Evolutionary conservation across 2,329 filamentous ascomycete genomes (phyloP), one percentile per base, ranked within the genome.

Genomic region (Dissoconium aciculare): DNA sequence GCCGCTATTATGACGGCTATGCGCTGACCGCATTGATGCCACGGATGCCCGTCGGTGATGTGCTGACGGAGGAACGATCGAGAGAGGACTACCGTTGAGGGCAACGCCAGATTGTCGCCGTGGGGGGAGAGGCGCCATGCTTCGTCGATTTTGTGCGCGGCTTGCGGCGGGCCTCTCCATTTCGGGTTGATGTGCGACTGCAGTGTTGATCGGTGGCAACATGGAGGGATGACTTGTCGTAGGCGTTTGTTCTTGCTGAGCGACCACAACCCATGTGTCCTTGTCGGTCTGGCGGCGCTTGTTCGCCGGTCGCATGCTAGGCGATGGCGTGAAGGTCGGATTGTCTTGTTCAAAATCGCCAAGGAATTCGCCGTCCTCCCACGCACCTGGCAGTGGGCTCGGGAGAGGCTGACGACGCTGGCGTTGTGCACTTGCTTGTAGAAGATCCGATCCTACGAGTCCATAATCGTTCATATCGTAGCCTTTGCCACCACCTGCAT

Each of bases 401-500:
- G 53, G 51, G 6, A 48, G 43, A 2, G 19, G 19, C n/a, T n/a
- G 19, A n/a, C 19, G 19, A n/a, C 8, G 8, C 8, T n/a, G 8
- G 8, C 49, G 35, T 4, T 41, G 17, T n/a, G 12, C 28, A 15
- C 30, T 45, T n/a, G 36, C 50, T 38, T 36, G 46, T 41, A 36
- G 37, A 35, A 37, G n/a, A 13, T 41, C 31, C 26, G 33, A 31
- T 13, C 39, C 36, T 9, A 41, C 34, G 3, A 36, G 26, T 11
- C 32, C 25, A 9, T 34, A 37, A 11, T 31, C 27, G 23, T 28
- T 38, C 17, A 81, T 58, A 5, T 67, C 60, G 47, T 85, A 92
- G 15, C 72, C 74, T 36, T 63, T 64, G 5, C 85, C 87, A 3
- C 78, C 82, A 5, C 85, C 87, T 9, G 85, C 83, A 38, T 85